Percentiles rank a stretch among this genome's conserved stretches.
Evolutionary conservation across 768 basidiomycete genomes (phyloP).

Genomic region (Psilocybe tampanensis): DNA sequence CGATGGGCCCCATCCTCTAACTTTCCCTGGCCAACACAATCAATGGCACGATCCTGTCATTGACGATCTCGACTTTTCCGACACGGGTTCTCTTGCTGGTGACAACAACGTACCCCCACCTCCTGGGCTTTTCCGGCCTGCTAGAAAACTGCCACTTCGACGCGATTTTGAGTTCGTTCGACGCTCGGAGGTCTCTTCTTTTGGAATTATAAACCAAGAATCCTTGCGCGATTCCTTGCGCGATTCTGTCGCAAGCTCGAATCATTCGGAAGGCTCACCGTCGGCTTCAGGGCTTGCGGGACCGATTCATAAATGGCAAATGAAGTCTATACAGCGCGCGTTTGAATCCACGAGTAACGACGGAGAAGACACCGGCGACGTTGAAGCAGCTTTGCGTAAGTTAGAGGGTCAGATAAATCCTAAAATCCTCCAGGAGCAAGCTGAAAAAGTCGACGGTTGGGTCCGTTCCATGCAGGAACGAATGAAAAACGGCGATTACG

Average conservation of each 20-base stretch:
- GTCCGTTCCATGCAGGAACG: slow-evolving; percentile 72
- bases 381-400: slow-evolving; percentile 77
- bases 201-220: slow-evolving; percentile 69
- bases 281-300: slow-evolving; percentile 41
- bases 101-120: slow-evolving; percentile 41
- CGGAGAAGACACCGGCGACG: slow-evolving; percentile 68
- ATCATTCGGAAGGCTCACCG: slow-evolving; percentile 34
- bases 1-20: slow-evolving; percentile 34
- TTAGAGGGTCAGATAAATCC: slow-evolving; percentile 88
- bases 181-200: slow-evolving; percentile 76
- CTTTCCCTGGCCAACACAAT: slow-evolving; percentile 39
- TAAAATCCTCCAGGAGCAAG: slow-evolving; percentile 67
- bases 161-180: slow-evolving; percentile 83
- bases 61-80: slow-evolving; percentile 81
- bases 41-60: slow-evolving; percentile 72
- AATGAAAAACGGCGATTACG: slow-evolving; percentile 64
- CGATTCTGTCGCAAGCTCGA: slow-evolving; percentile 49
- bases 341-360: slow-evolving; percentile 75
- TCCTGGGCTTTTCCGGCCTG: slow-evolving; percentile 55
- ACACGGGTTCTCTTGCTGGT: slow-evolving; percentile 62
- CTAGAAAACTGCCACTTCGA: slow-evolving; percentile 67
- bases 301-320: slow-evolving; percentile 78
- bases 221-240: slow-evolving; percentile 62
- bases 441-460: slow-evolving; percentile 82
- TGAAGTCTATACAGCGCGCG: slow-evolving; percentile 59